These are phyloP conservation scores for Coelastrella sp. DNA, from an alignment of 139 green algal genomes.

Conservation along the genomic window DNA sequence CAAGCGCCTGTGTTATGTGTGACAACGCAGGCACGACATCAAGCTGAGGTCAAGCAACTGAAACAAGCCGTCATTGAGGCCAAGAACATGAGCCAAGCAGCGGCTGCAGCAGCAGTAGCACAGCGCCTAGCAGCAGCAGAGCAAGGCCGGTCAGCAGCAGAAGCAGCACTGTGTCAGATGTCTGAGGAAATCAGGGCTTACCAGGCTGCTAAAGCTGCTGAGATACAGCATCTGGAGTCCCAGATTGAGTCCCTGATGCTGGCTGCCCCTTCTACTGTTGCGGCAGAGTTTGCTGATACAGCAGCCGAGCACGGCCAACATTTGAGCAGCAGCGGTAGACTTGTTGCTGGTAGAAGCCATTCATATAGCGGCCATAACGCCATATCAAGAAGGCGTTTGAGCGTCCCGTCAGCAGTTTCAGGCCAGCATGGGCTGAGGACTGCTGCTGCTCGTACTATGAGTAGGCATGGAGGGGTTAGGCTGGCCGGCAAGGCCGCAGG, in stretches of 20 bases:
- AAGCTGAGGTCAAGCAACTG: not conserved
- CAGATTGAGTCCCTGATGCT: conserved; percentile 42
- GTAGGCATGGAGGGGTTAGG: not conserved
- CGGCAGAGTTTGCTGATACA: conserved; percentile 15
- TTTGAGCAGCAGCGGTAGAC: too few relatives aligned
- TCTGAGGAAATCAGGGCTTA: not conserved
- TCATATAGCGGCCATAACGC: too few relatives aligned
- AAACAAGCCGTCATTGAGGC: not conserved
- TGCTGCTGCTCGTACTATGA: not conserved
- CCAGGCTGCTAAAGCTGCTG: conserved; percentile 44
- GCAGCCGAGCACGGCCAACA: too few relatives aligned
- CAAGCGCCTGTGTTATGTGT: too few relatives aligned
- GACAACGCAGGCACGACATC: not conserved
- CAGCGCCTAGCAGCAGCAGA: conserved; percentile 3
- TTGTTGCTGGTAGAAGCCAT: not conserved
- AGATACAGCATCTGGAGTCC: conserved; percentile 52
- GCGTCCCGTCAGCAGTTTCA: too few relatives aligned
- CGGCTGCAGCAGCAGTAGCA: conserved; percentile 7
- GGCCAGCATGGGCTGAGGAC: too few relatives aligned
- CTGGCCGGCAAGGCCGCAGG: conserved; percentile 7
- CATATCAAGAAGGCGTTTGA: not conserved
- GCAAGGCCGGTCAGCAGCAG: not conserved
- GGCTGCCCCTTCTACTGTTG: conserved; percentile 6
- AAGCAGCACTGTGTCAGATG: conserved; percentile 25
- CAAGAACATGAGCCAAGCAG: not conserved